These are phyloP conservation scores for Solanum etuberosum DNA, from an alignment of 257 asterid genomes.

Conservation along the genomic window DNA sequence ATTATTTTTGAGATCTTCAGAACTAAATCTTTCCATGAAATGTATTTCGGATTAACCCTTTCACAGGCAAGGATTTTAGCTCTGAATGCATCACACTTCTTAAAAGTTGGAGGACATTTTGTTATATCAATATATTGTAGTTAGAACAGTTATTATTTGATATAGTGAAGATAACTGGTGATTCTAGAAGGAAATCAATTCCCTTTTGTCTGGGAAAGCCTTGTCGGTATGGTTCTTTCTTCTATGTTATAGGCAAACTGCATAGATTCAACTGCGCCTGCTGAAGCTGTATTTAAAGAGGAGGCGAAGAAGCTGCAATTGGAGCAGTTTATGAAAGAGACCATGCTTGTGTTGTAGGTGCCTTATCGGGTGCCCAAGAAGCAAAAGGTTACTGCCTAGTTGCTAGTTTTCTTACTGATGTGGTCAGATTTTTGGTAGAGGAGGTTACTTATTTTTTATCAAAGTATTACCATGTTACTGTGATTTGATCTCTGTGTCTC, in stretches of 20 bases:
- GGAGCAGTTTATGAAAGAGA: conserved; percentile 41
- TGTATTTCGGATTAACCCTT: neutral
- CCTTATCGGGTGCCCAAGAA: conserved; percentile 52
- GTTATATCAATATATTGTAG: conserved; percentile 43
- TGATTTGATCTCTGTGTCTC: neutral
- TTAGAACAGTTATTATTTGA: neutral
- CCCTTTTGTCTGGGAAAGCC: neutral
- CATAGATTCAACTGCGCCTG: conserved; percentile 77
- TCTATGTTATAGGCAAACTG: conserved; percentile 55
- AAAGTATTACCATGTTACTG: neutral
- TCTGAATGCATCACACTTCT: conserved; percentile 61
- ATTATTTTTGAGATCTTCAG: neutral
- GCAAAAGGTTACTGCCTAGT: conserved; percentile 33
- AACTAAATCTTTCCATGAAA: neutral
- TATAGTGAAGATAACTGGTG: neutral
- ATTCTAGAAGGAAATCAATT: neutral
- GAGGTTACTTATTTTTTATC: neutral
- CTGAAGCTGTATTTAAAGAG: conserved; percentile 53
- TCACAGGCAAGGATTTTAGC: conserved; percentile 82
- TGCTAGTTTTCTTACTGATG: neutral
- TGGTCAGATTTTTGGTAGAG: neutral
- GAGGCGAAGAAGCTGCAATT: too few relatives aligned
- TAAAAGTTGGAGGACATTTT: conserved; percentile 77
- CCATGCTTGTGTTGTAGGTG: conserved; percentile 87
- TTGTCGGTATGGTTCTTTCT: neutral